phyloP scores from a whole-genome alignment of 306 rosid species.

The Prunus campanulata region DNA sequence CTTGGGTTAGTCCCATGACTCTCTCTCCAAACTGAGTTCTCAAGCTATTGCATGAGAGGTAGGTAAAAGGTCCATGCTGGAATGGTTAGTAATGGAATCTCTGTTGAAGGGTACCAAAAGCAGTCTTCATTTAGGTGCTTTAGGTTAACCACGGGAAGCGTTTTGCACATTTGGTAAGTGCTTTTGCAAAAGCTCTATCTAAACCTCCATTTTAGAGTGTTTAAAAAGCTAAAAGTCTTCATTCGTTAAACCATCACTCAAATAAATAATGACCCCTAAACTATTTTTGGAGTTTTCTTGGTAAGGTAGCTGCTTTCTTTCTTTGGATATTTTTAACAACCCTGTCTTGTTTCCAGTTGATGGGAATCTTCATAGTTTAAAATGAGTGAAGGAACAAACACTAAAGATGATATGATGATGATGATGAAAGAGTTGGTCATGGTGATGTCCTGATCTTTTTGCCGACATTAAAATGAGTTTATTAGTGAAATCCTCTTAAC shows the following conservation, averaged over 20 bases:
- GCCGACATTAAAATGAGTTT: background rate
- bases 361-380: conserved; percentile 4
- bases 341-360: background rate
- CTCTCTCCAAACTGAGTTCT: background rate
- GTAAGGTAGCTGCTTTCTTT: background rate
- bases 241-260: background rate
- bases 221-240: background rate
- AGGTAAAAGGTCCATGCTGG: conserved; percentile 2
- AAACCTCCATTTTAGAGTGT: background rate
- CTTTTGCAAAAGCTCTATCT: background rate
- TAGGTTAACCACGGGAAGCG: no score
- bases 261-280: background rate
- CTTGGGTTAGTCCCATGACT: background rate
- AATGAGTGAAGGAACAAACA: background rate
- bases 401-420: background rate
- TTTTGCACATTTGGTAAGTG: no score
- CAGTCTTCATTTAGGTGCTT: background rate
- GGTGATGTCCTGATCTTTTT: background rate
- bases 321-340: background rate
- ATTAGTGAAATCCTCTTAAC: background rate
- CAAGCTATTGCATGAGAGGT: background rate
- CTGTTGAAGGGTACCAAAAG: background rate
- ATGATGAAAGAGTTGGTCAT: background rate
- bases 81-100: no score
- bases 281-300: background rate